Evolutionary conservation across 176 grass and related monocot species (phyloP).

Genomic region (Triticum monococcum): DNA sequence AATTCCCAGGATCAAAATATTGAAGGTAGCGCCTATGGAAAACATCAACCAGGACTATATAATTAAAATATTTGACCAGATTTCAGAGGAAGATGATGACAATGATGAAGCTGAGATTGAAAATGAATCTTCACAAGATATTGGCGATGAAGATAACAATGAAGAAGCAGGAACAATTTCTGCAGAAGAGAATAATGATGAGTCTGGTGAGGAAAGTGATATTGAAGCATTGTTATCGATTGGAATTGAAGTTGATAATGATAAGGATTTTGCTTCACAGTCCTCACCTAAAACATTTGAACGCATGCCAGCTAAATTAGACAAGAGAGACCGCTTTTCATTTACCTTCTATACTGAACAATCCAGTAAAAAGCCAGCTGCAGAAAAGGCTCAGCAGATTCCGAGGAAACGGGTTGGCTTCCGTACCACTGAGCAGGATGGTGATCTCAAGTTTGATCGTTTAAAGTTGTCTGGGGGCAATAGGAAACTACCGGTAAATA

Average conservation of each 20-base stretch:
- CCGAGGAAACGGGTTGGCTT: constrained; percentile 47
- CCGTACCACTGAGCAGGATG: constrained; percentile 26
- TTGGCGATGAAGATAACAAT: constrained; percentile 56
- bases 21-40: constrained; percentile 71
- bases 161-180: constrained; percentile 59
- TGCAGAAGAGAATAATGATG: constrained; percentile 46
- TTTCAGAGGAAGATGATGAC: constrained; percentile 76
- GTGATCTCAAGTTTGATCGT: constrained; percentile 72
- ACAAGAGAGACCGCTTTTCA: constrained; percentile 61
- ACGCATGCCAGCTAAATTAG: constrained; percentile 76
- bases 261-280: constrained; percentile 40
- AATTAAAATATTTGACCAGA: constrained; percentile 88
- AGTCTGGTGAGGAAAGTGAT: constrained; percentile 55
- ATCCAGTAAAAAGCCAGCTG: constrained; percentile 43
- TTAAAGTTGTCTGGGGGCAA: constrained; percentile 60
- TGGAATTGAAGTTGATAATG: constrained; percentile 41
- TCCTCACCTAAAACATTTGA: constrained; percentile 39
- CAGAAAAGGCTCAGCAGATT: constrained; percentile 27
- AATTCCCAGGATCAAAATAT: constrained; percentile 63
- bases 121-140: constrained; percentile 51
- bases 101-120: constrained; percentile 53
- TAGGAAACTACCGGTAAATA: constrained; percentile 66
- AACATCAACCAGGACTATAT: constrained; percentile 76
- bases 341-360: constrained; percentile 81
- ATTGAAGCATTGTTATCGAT: constrained; percentile 50